These are phyloP conservation scores for Mycena venus DNA, from an alignment of 768 basidiomycete genomes.

Conservation along the genomic window DNA sequence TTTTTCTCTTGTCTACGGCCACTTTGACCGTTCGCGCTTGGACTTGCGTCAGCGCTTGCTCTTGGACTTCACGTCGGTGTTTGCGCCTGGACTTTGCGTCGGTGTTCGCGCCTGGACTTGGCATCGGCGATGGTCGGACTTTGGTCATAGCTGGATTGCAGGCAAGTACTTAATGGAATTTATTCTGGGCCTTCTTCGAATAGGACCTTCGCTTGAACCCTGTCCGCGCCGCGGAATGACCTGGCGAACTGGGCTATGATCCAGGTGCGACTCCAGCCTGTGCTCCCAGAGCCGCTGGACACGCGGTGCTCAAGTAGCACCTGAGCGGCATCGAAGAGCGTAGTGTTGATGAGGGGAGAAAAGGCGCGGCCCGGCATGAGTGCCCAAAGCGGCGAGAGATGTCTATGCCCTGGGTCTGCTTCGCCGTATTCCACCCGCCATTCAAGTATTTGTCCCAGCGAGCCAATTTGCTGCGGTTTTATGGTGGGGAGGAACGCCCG, in stretches of 20 bases:
- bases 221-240: conserved; percentile 3
- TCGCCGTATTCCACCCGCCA: conserved; percentile 12
- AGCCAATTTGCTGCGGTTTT: conserved; percentile 17
- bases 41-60: no score
- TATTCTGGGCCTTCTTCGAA: no score
- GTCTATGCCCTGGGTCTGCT: neutral
- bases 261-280: conserved; percentile 16
- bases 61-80: no score
- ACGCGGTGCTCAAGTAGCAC: conserved; percentile 10
- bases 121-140: no score
- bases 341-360: conserved; percentile 13
- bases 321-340: conserved; percentile 4
- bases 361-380: conserved; percentile 15
- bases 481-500: conserved; percentile 13
- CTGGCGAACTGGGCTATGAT: conserved; percentile 7
- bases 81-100: no score
- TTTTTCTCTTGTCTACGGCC: no score
- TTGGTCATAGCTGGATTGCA: no score
- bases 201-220: no score
- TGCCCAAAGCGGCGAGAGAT: conserved; percentile 13
- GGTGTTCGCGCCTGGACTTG: no score
- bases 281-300: conserved; percentile 3
- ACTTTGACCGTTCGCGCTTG: no score
- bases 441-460: conserved; percentile 9
- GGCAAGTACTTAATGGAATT: no score